These are phyloP conservation scores for Gossypium longicalyx DNA, from an alignment of 345 rosid genomes.

Conservation along the genomic window DNA sequence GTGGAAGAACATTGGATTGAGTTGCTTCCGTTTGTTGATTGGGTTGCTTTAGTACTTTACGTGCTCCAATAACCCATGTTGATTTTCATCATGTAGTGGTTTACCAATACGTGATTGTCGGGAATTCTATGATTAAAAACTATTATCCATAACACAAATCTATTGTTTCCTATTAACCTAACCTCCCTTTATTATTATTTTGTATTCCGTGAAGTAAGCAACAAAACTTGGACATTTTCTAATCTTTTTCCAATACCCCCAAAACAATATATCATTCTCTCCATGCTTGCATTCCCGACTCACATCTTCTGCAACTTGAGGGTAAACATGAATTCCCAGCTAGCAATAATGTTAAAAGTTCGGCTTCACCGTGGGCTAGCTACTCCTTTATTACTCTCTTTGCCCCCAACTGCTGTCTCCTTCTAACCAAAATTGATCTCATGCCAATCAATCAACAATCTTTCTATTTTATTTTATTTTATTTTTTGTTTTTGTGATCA, in stretches of 20 bases:
- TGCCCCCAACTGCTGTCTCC: neutral
- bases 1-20: neutral
- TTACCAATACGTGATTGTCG: conserved; percentile 11
- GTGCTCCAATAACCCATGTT: conserved; percentile 9
- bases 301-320: neutral
- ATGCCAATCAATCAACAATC: conserved; percentile 7
- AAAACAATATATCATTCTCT: neutral
- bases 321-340: no score
- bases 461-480: no score
- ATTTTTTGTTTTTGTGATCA: accelerated
- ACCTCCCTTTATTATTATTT: neutral
- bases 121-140: neutral
- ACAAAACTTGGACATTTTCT: neutral
- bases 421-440: neutral
- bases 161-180: neutral
- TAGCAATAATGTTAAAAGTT: no score
- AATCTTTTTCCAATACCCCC: neutral
- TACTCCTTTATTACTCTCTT: neutral
- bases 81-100: conserved; percentile 2
- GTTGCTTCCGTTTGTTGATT: neutral
- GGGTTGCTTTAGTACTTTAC: conserved; percentile 4
- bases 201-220: conserved; percentile 10
- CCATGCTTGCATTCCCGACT: neutral
- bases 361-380: neutral
- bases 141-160: neutral